Conservation (phyloP, 2,329 filamentous ascomycete genomes). For the Verticillium nonalfalfae region DNA sequence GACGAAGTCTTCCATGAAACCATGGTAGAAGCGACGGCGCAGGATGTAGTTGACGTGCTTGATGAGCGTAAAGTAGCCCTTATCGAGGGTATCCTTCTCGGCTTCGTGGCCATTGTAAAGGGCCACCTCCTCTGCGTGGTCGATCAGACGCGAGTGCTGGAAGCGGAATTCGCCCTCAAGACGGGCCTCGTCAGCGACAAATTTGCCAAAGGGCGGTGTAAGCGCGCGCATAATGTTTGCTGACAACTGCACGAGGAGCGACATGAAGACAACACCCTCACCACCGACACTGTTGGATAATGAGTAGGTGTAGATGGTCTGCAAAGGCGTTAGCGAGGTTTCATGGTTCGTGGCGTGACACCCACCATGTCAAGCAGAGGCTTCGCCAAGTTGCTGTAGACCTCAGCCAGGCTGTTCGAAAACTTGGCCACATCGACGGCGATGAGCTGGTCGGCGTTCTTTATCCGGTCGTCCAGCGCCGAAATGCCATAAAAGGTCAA, state of each 20-base stretch:
- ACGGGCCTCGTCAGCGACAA: conserved; percentile 91
- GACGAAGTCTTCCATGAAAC: conserved; percentile 99
- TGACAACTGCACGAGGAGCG: conserved; percentile 84
- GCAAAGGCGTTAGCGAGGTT: neutral
- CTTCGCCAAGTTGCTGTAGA: conserved; percentile 96
- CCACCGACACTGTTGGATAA: conserved; percentile 92
- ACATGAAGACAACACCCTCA: conserved; percentile 94
- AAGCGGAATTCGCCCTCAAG: conserved; percentile 95
- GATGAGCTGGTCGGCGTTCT: conserved; percentile 96
- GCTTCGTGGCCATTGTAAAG: conserved; percentile 87
- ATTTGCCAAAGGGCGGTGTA: conserved; percentile 94
- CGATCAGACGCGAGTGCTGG: conserved; percentile 88
- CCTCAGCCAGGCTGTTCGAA: conserved; percentile 86
- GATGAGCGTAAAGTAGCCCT: conserved; percentile 97
- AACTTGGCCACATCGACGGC: conserved; percentile 96
- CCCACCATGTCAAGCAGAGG: conserved; percentile 83
- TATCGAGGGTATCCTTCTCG: conserved; percentile 94
- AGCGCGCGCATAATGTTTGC: conserved; percentile 89
- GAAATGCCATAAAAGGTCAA: conserved; percentile 98
- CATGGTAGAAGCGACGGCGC: conserved; percentile 85
- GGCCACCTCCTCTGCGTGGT: conserved; percentile 92
- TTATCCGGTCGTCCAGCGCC: conserved; percentile 92
- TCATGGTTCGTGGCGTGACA: neutral
- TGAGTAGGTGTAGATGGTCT: conserved; percentile 89
- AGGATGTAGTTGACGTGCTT: conserved; percentile 98